phyloP scores from a whole-genome alignment of 2,329 filamentous ascomycete genomes.

The Fusarium sp. region DNA sequence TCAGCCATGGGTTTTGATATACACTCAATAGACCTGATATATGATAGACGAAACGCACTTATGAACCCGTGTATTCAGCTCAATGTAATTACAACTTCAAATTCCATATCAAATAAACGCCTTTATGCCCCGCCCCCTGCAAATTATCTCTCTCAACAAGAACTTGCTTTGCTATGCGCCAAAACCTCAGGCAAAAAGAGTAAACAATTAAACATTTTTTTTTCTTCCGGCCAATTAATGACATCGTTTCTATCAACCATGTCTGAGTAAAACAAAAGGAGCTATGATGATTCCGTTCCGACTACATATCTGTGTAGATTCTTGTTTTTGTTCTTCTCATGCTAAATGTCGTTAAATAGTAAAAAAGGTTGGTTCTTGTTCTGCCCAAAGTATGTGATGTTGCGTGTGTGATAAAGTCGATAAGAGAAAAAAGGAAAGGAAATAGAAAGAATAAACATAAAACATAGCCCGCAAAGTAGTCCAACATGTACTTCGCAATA shows the following conservation, averaged over 20 bases:
- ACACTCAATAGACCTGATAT: background rate
- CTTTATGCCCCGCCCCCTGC: background rate
- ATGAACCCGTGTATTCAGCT: background rate
- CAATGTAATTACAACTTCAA: background rate
- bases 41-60: background rate
- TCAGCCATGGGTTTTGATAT: background rate
- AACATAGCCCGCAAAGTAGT: conserved; percentile 11
- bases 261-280: conserved; percentile 25
- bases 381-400: conserved; percentile 28
- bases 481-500: conserved; percentile 18
- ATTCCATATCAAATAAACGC: conserved; percentile 11
- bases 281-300: conserved; percentile 25
- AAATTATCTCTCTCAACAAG: conserved; percentile 1
- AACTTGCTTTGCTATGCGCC: conserved; percentile 6
- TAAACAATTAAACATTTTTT: conserved; percentile 38
- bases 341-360: conserved; percentile 43
- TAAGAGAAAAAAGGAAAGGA: conserved; percentile 10
- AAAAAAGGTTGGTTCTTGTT: conserved; percentile 22
- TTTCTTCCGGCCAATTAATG: conserved; percentile 40
- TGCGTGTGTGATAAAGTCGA: conserved; percentile 16
- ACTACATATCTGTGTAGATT: conserved; percentile 44
- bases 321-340: conserved; percentile 40
- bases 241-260: conserved; percentile 40
- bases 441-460: background rate
- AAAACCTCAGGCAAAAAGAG: conserved; percentile 21